Evolutionary conservation across 179 eudicot species (phyloP), one percentile per base, ranked within the genome.

Genomic region (Beta corolliflora): DNA sequence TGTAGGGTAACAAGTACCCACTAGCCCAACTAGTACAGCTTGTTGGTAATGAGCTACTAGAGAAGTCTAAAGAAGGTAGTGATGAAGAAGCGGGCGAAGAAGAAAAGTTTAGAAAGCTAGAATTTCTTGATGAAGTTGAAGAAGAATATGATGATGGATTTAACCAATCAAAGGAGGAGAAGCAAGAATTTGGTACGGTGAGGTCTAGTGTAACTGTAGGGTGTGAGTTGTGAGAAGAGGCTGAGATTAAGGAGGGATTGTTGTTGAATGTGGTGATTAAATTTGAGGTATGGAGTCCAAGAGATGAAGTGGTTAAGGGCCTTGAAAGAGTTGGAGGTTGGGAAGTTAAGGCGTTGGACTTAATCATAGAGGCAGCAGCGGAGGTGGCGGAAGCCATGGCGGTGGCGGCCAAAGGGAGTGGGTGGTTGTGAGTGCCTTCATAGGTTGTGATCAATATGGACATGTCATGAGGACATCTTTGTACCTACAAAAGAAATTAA

Each of bases 171-270:
- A 74, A 81, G 12, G 84, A 81, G 67, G 85, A 71, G 78, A 70
- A 58, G 52, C 64, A 70, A 1, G 87, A 60, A 16, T 80, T 85
- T 4, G 85, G 79, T 18, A 86, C 53, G 73, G 96, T 93, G 81
- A 93, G 93, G 84, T 93, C 98, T 53, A 93, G 84, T 81, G 96
- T 93, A 79, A 91, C 86, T 9, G 96, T 92, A 45, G 97, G 91
- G 74, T 86, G 89, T 52, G 92, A 78, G 44, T 84, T 75, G 65
- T 79, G 87, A 61, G 63, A 92, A 67, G 78, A 89, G n/a, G 90
- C 84, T 81, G 80, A 89, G 86, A 63, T 87, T 78, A 83, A 88
- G 50, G 87, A 87, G 13, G 87, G 87, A 61, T 85, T 81, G 18
- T 72, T 77, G 72, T 78, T 75, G 75, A 79, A 82, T 5, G 80